Evolutionary conservation across 208 protist genomes (phyloP).

Genomic region (Herpetomonas samuelpessoai): DNA sequence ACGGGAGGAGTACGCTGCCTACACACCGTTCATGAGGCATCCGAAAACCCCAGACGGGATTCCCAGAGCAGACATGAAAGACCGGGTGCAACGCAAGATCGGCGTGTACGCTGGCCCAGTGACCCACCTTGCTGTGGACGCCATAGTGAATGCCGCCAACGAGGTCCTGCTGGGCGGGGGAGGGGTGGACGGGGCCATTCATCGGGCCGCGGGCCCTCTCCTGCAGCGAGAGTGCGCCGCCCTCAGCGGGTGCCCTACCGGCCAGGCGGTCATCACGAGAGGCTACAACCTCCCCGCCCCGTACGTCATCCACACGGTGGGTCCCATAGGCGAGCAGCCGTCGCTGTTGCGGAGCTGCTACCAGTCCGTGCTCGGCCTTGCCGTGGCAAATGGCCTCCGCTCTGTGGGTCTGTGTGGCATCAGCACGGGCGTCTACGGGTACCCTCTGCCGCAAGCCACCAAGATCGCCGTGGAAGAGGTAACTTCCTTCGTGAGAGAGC

Average conservation of each 20-base stretch:
- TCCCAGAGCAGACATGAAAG: constrained; percentile 9
- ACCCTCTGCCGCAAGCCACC: constrained; percentile 49
- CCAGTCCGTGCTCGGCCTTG: constrained; percentile 40
- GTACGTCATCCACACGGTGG: constrained; percentile 82
- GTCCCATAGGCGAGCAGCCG: constrained; percentile 69
- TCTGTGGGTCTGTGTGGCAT: constrained; percentile 79
- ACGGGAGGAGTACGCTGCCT: constrained; percentile 18
- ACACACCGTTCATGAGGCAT: constrained; percentile 8
- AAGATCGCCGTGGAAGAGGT: constrained; percentile 61
- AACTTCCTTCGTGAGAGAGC: constrained; percentile 24
- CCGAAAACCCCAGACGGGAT: constrained; percentile 14
- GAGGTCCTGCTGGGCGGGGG: constrained; percentile 52
- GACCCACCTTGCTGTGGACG: constrained; percentile 53
- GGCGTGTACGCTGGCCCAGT: constrained; percentile 39
- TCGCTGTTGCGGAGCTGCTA: constrained; percentile 56
- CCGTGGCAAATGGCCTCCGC: constrained; percentile 32
- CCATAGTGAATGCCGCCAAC: constrained; percentile 88
- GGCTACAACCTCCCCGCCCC: constrained; percentile 67
- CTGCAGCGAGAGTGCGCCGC: constrained; percentile 53
- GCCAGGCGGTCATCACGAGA: constrained; percentile 54
- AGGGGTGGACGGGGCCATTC: constrained; percentile 84
- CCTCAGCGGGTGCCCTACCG: constrained; percentile 45
- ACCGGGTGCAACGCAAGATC: constrained; percentile 29
- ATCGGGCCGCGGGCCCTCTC: constrained; percentile 57
- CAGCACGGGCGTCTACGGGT: constrained; percentile 88